Conservation (phyloP, 257 asterid genomes). For the Solanum paucissectum region DNA sequence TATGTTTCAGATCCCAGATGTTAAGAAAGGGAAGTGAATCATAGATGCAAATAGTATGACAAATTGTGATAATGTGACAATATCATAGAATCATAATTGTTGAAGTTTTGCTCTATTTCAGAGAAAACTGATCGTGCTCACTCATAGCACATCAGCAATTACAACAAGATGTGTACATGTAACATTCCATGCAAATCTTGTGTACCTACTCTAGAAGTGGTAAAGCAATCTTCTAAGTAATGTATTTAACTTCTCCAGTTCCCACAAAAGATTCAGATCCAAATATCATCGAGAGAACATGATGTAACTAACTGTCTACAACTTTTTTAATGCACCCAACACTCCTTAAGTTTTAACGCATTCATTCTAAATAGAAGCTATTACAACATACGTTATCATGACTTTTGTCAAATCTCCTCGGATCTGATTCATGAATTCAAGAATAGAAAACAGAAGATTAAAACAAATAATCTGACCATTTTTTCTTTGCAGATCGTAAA, state of each 20-base stretch:
- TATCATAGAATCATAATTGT: neutral
- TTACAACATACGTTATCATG: neutral
- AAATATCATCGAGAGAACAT: neutral
- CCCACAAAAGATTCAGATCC: neutral
- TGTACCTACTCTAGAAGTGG: neutral
- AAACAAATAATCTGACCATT: neutral
- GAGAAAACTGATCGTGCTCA: neutral
- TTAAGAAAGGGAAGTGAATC: neutral
- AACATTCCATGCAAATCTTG: neutral
- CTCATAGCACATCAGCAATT: neutral
- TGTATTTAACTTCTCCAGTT: neutral
- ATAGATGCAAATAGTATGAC: neutral
- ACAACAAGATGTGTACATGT: neutral
- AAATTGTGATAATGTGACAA: neutral
- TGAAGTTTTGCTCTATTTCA: neutral
- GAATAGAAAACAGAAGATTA: neutral
- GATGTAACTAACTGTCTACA: neutral
- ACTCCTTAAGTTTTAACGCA: neutral
- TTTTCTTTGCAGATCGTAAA: neutral
- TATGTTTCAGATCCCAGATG: neutral
- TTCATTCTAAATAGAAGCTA: neutral
- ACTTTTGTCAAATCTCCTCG: neutral
- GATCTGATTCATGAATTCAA: neutral
- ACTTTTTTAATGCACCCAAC: neutral
- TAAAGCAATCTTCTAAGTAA: neutral